phyloP scores from a whole-genome alignment of 1,284 basidiomycete genomes.

The Puccinia polysora region DNA sequence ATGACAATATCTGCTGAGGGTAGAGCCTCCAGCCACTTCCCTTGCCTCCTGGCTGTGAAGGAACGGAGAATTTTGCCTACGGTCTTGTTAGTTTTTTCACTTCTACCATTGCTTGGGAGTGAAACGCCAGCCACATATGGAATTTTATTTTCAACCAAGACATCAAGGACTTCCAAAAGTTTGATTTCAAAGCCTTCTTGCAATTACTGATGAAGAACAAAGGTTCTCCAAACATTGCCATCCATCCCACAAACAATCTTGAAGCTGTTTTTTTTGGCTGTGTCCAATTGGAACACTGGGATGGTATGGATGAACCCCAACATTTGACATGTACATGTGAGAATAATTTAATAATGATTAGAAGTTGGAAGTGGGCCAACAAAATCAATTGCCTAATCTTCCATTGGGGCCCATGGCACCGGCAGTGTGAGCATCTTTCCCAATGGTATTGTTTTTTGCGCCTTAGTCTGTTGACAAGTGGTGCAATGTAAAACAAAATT shows the following conservation, averaged over 20 bases:
- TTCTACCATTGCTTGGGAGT: conserved; percentile 49
- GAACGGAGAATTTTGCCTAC: conserved; percentile 48
- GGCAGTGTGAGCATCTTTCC: conserved; percentile 20
- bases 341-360: conserved; percentile 12
- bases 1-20: conserved; percentile 43
- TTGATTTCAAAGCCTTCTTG: conserved; percentile 48
- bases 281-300: neutral
- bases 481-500: neutral
- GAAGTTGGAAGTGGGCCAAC: conserved; percentile 2
- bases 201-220: conserved; percentile 48
- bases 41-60: conserved; percentile 37
- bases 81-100: conserved; percentile 54
- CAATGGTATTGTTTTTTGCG: neutral
- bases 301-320: conserved; percentile 5
- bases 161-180: conserved; percentile 49
- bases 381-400: neutral
- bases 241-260: conserved; percentile 7
- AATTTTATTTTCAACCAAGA: conserved; percentile 45
- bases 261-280: conserved; percentile 3
- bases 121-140: conserved; percentile 47
- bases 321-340: conserved; percentile 12
- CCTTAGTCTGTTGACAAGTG: conserved; percentile 4
- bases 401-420: neutral
- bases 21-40: conserved; percentile 44
- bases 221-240: conserved; percentile 45